phyloP scores from a whole-genome alignment of 768 basidiomycete genomes.

The Rhodotorula graminis region DNA sequence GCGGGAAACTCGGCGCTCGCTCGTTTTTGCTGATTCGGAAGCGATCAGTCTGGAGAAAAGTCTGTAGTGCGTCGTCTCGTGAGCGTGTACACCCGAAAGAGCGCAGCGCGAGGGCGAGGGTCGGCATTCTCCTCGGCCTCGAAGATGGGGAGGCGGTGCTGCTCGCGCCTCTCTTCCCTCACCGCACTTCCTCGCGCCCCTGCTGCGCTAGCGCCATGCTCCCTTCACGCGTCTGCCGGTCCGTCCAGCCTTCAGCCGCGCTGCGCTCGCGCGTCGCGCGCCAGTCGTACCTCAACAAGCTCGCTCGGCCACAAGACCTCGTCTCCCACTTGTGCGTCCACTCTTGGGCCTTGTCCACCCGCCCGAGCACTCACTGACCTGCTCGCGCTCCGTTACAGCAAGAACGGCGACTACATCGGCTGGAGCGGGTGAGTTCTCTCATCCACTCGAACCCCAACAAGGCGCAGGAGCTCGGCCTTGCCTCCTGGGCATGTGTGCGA shows the following conservation, averaged over 20 bases:
- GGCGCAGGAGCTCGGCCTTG: no score
- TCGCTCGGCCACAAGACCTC: slow-evolving; percentile 2
- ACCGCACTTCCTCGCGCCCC: background rate
- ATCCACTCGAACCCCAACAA: background rate
- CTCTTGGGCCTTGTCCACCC: background rate
- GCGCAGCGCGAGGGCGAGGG: no score
- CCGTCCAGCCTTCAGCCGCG: background rate
- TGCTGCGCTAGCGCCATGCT: slow-evolving; percentile 8
- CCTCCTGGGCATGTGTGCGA: no score
- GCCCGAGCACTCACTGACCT: no score
- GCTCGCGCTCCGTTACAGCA: background rate
- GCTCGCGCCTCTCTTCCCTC: background rate
- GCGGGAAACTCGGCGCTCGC: no score
- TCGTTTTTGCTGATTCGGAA: no score
- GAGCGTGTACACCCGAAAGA: no score
- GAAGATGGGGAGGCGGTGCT: no score
- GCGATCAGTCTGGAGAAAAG: no score
- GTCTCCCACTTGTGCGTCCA: slow-evolving; percentile 4
- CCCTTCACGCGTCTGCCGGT: slow-evolving; percentile 1
- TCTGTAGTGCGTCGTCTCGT: no score
- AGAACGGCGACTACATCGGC: slow-evolving; percentile 28
- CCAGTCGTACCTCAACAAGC: slow-evolving; percentile 7
- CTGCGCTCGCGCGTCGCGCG: slow-evolving; percentile 14
- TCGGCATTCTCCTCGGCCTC: no score
- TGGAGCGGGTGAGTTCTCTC: slow-evolving; percentile 20